A percentile compares a stretch with the other conserved stretches of the same genome.
Evolutionary conservation across 1,139 yeast genomes (phyloP).

Genomic region (Taphrina pruni): DNA sequence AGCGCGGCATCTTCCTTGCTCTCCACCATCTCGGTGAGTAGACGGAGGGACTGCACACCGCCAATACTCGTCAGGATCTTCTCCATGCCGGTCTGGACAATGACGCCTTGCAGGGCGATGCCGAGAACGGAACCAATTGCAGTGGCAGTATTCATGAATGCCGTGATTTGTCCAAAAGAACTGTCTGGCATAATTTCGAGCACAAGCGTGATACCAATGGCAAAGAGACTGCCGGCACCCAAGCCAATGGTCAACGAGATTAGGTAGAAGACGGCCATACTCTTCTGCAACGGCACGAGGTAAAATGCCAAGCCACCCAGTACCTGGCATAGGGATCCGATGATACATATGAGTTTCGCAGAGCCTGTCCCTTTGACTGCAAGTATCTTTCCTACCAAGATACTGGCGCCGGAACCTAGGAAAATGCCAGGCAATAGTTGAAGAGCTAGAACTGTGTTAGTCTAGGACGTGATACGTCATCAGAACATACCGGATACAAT

Average conservation of each 20-base stretch:
- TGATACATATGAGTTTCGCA: conserved; percentile 19
- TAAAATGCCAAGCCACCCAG: conserved; percentile 24
- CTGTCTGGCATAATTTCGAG: conserved; percentile 30
- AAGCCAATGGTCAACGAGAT: neutral
- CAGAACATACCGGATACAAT: conserved; percentile 4
- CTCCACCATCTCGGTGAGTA: neutral
- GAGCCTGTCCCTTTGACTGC: conserved; percentile 16
- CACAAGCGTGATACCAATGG: conserved; percentile 31
- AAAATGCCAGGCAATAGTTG: conserved; percentile 23
- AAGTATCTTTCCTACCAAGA: conserved; percentile 17
- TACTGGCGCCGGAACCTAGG: conserved; percentile 17
- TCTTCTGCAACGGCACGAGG: neutral
- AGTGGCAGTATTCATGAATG: conserved; percentile 23
- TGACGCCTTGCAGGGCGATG: conserved; percentile 25
- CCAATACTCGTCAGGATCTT: neutral
- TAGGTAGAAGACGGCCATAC: conserved; percentile 7
- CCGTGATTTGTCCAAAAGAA: conserved; percentile 21
- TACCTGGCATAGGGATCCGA: conserved; percentile 22
- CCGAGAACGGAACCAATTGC: conserved; percentile 35
- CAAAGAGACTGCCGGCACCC: conserved; percentile 27
- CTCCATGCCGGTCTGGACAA: conserved; percentile 8
- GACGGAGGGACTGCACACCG: neutral
- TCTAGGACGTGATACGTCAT: neutral
- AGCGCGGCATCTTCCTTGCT: neutral
- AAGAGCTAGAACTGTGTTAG: conserved; percentile 2